Base-by-base conservation (phyloP, 306 rosid species). In the Inga oerstediana region DNA sequence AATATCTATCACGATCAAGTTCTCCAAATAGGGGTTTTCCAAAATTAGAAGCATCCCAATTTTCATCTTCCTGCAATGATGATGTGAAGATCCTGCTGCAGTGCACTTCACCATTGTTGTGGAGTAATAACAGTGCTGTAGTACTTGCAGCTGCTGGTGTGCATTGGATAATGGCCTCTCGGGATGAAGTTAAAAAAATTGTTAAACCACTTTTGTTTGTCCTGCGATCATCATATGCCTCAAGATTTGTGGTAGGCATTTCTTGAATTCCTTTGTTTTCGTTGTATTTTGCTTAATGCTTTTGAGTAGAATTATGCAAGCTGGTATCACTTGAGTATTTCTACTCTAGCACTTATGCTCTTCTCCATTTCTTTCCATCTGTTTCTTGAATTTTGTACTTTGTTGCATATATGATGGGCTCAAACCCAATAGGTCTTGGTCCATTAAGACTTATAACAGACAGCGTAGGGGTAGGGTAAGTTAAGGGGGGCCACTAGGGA, bases 101-200 rank as follows among this genome's bases (percentile, higher is more conserved):
- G 81, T 94, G 97, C 80, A 97, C 95, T 20, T 94, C 95, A 20
- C 98, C 97, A 68, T 91, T 97, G 89, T 85, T 97, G 77, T 94
- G 99, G 99, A 91, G 97, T 82, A 87, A 97, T 85, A 97, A 94
- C 80, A 92, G 99, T 79, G 99, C 99, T 77, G 99, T 92, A 81
- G 97, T 92, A 81, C 95, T 97, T 86, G 98, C 97, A 80, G 94
- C 98, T 85, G 94, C 97, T 44, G 89, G 97, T 76, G 93, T 94
- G 37, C 98, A 94, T 88, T 97, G 99, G 99, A 90, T 94, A 85
- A 89, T 97, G 97, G 97, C 97, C 2, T 88, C 98, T 56, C 87
- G 41, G 85, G 90, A 89, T 83, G 83, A 90, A 80, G 81, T 92
- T 71, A 87, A 83, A 75, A 87, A 76, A 86, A 94, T 94, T 88